Evolutionary conservation across 139 green algal genomes (phyloP), one percentile per base, ranked within the genome.

Genomic region (Chlorella sp.): DNA sequence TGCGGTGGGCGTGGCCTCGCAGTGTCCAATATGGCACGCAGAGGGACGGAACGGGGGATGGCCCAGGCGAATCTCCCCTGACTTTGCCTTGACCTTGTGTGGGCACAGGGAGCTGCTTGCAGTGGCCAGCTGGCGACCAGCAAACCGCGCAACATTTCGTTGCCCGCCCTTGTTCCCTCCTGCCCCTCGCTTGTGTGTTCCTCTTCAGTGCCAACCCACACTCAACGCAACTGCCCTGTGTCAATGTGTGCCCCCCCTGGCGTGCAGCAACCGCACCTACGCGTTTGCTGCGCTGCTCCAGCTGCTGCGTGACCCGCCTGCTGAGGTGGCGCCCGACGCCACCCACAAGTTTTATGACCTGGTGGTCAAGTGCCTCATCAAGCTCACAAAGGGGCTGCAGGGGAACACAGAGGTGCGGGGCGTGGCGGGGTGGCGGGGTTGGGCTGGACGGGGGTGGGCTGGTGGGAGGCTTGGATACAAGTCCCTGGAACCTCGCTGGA

Each of bases 341-440:
- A 30, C 89, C 32, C 77, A 75, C 61, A 98, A 97, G 93, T 97
- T 97, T 85, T 93, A 92, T 48, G 96, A 98, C 80, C 94, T 99
- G 83, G 95, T 98, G 28, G 96, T 99, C 77, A 99, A 99, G 92
- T 99, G 98, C 96, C 94, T 99, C 16, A 99, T 99, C 90, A 99
- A 99, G 92, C 95, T 98, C 73, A 99, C 97, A 34, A 99, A 99
- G 93, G 90, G 93, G 12, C 93, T 97, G 75, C 86, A 89, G 84
- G 75, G 36, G 22, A 88, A 91, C 48, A 92, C 96, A 32, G 82
- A 96, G 86, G 94, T 96, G 87, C 40, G 92, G n/a, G 28, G 18
- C 21, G 42, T 26, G 75, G 34, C 30, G 53, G 75, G 16, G 0
- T 53, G 71, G 12, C 0, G 30, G 3, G 5, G 48, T 30, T 30